These are phyloP conservation scores for Chenopodium suecicum DNA, from an alignment of 148 eudicot genomes.

Conservation along the genomic window DNA sequence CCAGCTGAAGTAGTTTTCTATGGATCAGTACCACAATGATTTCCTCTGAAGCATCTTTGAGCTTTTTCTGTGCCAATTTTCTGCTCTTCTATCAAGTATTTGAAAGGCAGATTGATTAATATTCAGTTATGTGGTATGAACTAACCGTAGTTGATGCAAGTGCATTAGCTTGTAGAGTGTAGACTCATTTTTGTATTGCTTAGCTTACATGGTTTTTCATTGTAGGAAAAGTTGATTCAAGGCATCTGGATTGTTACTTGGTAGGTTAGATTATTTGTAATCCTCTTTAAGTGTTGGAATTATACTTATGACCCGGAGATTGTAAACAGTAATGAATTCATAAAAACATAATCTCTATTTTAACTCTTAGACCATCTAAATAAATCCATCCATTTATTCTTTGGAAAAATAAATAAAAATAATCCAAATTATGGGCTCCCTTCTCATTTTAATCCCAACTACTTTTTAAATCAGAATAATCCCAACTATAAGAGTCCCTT, in stretches of 20 bases:
- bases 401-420: no score
- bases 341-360: neutral
- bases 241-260: neutral
- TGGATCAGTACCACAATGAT: slow-evolving; percentile 65
- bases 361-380: neutral
- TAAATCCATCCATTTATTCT: no score
- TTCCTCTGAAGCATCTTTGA: neutral
- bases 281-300: neutral
- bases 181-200: neutral
- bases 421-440: no score
- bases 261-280: neutral
- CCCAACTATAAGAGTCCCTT: no score
- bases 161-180: neutral
- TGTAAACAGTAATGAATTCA: neutral
- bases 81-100: neutral
- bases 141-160: neutral
- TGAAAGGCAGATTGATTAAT: neutral
- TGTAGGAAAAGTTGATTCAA: neutral
- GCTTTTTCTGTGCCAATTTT: neutral
- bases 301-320: neutral
- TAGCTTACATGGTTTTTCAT: neutral
- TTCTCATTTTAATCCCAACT: no score
- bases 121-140: neutral
- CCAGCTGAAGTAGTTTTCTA: slow-evolving; percentile 88
- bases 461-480: no score